These are phyloP conservation scores for Puccinia novopanici DNA, from an alignment of 1,284 basidiomycete species.

Conservation along the genomic window DNA sequence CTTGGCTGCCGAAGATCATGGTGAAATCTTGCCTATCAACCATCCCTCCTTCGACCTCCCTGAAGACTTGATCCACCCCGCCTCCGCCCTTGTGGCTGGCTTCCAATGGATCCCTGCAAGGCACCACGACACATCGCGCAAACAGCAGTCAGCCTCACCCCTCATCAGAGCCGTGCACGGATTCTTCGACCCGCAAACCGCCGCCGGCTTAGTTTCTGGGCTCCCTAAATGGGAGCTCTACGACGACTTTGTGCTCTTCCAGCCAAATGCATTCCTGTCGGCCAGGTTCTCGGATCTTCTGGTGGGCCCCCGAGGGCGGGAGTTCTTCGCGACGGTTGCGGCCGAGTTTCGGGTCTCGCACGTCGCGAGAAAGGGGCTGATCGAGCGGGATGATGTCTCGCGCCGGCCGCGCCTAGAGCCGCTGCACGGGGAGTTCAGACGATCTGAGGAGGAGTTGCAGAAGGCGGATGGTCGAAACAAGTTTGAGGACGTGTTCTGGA, in stretches of 20 bases:
- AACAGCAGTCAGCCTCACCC: conserved; percentile 27
- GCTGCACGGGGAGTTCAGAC: conserved; percentile 3
- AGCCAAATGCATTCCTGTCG: conserved; percentile 21
- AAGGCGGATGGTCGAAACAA: background rate
- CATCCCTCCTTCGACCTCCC: conserved; percentile 12
- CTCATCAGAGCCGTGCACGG: background rate
- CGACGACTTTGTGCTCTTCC: conserved; percentile 39
- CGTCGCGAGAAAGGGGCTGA: conserved; percentile 36
- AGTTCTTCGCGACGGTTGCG: conserved; percentile 18
- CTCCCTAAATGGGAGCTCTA: conserved; percentile 38
- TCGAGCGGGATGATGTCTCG: conserved; percentile 7
- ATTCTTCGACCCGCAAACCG: background rate
- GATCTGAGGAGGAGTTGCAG: background rate
- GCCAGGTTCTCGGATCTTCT: background rate
- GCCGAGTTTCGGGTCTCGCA: conserved; percentile 26
- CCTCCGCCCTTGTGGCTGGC: background rate
- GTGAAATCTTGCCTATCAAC: background rate
- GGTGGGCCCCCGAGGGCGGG: no score
- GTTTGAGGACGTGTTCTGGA: conserved; percentile 36
- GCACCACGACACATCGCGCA: background rate
- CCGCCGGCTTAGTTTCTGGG: background rate
- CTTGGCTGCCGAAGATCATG: no score
- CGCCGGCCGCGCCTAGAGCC: conserved; percentile 20
- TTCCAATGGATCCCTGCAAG: conserved; percentile 23
- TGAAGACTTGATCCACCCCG: background rate